These are phyloP conservation scores for Coelastrella sp. DNA, from an alignment of 139 green algal genomes.

Conservation along the genomic window DNA sequence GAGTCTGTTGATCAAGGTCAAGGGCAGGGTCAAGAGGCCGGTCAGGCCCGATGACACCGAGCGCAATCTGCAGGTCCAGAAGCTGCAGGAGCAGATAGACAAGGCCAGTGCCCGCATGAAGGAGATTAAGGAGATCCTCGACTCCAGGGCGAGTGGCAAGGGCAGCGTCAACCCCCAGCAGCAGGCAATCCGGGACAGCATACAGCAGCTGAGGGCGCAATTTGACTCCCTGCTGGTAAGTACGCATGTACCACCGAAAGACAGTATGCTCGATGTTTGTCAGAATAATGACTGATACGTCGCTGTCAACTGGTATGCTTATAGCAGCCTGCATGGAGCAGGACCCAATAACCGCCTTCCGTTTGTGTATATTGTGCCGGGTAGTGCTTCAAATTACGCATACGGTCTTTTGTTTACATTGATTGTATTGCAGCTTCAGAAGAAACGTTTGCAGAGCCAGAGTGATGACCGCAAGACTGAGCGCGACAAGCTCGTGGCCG, in stretches of 20 bases:
- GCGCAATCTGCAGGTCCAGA: constrained; percentile 59
- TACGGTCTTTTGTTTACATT: neutral
- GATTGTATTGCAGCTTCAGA: constrained; percentile 25
- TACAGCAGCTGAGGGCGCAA: constrained; percentile 54
- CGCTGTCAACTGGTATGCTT: too few species aligned
- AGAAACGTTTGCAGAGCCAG: constrained; percentile 46
- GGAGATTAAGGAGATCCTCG: constrained; percentile 68
- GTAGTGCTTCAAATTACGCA: too few species aligned
- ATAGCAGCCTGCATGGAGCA: neutral
- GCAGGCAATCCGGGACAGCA: constrained; percentile 42
- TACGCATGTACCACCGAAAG: too few species aligned
- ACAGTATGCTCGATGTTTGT: neutral
- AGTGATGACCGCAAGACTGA: constrained; percentile 49
- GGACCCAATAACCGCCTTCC: neutral
- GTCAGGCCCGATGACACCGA: constrained; percentile 62
- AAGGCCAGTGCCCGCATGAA: constrained; percentile 64
- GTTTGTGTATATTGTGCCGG: too few species aligned
- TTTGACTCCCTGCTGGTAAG: constrained; percentile 62
- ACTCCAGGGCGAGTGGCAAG: constrained; percentile 34
- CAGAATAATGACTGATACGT: too few species aligned
- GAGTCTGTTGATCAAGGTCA: constrained; percentile 43
- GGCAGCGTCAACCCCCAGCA: constrained; percentile 37
- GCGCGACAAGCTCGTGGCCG: constrained; percentile 43
- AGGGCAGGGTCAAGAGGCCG: constrained; percentile 47
- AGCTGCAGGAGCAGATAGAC: constrained; percentile 65